A percentile compares a stretch with the other conserved stretches of the same genome.
Evolutionary conservation across 371 early-diverging fungal species (phyloP).

Genomic region (Mucor irregularis): DNA sequence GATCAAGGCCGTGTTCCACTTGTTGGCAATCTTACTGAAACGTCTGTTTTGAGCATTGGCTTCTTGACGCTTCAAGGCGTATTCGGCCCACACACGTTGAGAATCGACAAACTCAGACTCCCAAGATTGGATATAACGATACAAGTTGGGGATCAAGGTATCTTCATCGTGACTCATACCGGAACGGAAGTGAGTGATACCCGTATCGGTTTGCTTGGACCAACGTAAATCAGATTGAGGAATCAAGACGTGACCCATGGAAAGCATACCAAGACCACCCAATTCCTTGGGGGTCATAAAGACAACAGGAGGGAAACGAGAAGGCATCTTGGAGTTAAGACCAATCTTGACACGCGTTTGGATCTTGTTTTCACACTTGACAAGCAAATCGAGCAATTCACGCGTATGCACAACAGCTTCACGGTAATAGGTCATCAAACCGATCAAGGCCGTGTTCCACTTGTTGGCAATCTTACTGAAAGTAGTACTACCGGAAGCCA

Average conservation of each 20-base stretch:
- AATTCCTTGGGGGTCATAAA: slow-evolving; percentile 82
- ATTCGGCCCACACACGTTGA: slow-evolving; percentile 99
- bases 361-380: slow-evolving; percentile 97
- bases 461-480: slow-evolving; percentile 99
- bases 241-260: slow-evolving; percentile 97
- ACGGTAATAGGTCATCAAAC: slow-evolving; percentile 96
- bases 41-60: slow-evolving; percentile 95
- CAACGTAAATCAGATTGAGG: slow-evolving; percentile 96
- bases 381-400: slow-evolving; percentile 93
- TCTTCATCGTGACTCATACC: slow-evolving; percentile 99
- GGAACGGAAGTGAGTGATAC: slow-evolving; percentile 97
- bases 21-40: slow-evolving; percentile 98
- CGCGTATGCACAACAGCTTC: slow-evolving; percentile 98
- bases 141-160: slow-evolving; percentile 96
- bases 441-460: slow-evolving; percentile 94
- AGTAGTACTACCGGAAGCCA: slow-evolving; percentile 96
- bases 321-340: slow-evolving; percentile 99
- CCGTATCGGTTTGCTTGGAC: slow-evolving; percentile 96
- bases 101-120: slow-evolving; percentile 98
- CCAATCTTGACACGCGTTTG: slow-evolving; percentile 99
- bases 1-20: slow-evolving; percentile 94
- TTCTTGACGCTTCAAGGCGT: slow-evolving; percentile 95
- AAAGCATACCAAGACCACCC: slow-evolving; percentile 99
- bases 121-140: slow-evolving; percentile 98
- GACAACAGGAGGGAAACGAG: slow-evolving; percentile 97